Percentiles rank a stretch among this genome's conserved stretches.
Evolutionary conservation across 805 yeast genomes (phyloP).

Genomic region (Lachancea meyersii): DNA sequence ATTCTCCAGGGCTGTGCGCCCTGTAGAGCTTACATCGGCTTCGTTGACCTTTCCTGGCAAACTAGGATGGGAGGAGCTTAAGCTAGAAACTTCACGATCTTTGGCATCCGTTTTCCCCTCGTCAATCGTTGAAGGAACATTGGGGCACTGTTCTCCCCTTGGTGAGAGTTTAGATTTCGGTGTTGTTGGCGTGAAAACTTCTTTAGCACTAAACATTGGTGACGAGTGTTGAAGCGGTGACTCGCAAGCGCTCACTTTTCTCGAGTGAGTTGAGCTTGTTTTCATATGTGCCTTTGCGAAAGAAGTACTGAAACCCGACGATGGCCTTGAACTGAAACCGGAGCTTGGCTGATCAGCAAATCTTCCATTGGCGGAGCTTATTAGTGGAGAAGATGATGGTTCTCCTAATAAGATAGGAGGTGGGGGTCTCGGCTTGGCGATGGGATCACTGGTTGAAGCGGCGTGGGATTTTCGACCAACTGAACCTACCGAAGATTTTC

Average conservation of each 20-base stretch:
- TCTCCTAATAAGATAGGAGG: slow-evolving; percentile 12
- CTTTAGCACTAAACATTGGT: neutral
- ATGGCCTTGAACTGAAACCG: slow-evolving; percentile 1
- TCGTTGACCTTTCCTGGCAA: too few species aligned
- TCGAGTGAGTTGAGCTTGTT: neutral
- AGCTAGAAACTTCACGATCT: neutral
- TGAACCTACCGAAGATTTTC: slow-evolving; percentile 1
- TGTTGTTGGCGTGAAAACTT: neutral
- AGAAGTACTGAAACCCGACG: neutral
- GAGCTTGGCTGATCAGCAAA: slow-evolving; percentile 6
- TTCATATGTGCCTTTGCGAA: neutral
- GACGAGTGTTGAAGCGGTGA: slow-evolving; percentile 3
- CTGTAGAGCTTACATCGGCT: neutral
- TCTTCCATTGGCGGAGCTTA: slow-evolving; percentile 5
- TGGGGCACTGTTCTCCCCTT: neutral
- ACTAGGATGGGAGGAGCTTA: too few species aligned
- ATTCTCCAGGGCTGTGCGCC: neutral
- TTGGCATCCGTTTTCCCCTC: neutral
- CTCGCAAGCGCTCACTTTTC: neutral
- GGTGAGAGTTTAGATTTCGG: neutral
- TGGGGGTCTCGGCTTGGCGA: slow-evolving; percentile 10
- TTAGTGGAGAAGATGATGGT: slow-evolving; percentile 10
- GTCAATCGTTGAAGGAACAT: neutral
- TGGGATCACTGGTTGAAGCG: slow-evolving; percentile 1
- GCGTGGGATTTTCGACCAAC: slow-evolving; percentile 2